These are phyloP conservation scores for Phytopythium chamaehyphon DNA, from an alignment of 352 stramenopile genomes.

Conservation along the genomic window DNA sequence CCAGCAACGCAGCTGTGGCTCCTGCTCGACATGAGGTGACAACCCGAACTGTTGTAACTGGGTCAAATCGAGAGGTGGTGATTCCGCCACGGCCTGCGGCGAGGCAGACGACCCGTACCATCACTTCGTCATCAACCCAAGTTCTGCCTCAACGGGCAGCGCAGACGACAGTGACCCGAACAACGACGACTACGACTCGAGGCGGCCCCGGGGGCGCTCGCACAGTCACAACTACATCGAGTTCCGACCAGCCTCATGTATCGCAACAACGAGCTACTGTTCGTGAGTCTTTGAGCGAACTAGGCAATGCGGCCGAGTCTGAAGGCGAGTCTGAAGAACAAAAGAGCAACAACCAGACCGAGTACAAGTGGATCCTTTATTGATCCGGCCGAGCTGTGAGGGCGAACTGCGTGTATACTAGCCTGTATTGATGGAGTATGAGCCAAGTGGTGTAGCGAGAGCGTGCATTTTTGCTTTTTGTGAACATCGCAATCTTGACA, in stretches of 20 bases:
- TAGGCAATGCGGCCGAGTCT: neutral
- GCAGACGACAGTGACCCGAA: too few relatives aligned
- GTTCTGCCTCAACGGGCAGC: neutral
- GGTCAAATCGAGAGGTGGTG: neutral
- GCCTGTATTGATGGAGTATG: too few relatives aligned
- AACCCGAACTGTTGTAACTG: too few relatives aligned
- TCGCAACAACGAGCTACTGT: neutral
- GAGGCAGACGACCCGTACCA: neutral
- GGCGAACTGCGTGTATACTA: neutral
- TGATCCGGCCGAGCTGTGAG: neutral
- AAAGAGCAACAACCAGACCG: neutral
- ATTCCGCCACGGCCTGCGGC: neutral
- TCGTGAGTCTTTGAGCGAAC: neutral
- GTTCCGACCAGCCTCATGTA: neutral
- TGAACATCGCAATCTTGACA: too few relatives aligned
- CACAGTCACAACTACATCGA: constrained; percentile 1
- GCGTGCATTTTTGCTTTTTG: too few relatives aligned
- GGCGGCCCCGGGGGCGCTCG: neutral
- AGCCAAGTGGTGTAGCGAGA: too few relatives aligned
- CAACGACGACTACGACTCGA: neutral
- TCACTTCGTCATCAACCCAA: neutral
- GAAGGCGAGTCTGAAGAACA: constrained; percentile 1
- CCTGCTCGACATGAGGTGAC: too few relatives aligned
- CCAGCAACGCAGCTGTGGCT: constrained; percentile 3
- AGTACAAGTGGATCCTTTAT: constrained; percentile 7